Evolutionary conservation across 2,329 filamentous ascomycete species (phyloP), one percentile per base, ranked within the genome.

Genomic region (Colletotrichum sp.): DNA sequence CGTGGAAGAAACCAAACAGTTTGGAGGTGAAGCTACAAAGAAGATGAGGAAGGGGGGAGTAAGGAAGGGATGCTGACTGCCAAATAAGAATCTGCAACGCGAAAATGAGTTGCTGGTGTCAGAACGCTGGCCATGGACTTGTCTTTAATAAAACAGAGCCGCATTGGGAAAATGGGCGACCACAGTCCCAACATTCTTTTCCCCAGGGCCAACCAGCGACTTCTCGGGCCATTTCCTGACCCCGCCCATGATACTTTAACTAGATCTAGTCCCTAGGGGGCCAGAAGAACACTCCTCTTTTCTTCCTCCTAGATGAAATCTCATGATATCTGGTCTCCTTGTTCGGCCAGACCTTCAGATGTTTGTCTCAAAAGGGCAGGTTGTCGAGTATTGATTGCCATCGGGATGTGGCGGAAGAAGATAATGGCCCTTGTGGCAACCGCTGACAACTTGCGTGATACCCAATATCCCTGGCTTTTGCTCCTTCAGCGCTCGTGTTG

Each of bases 191-290:
- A n/a, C 8, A 6, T 8, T 43, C 38, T 43, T 2, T 11, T 43
- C 18, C 38, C 0, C 9, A 16, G 9, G 38, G 18, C 9, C 38
- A 2, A 43, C 38, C 5, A 43, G 38, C 18, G 16, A 18, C 38
- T 43, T 43, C 3, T 9, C 5, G 8, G 18, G 16, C 5, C 38
- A 11, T 11, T 1, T 43, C 38, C 8, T n/a, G 5, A 0, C 0
- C 38, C 38, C 5, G 38, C 38, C 38, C 38, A 43, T 43, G 38
- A 43, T 2, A 11, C 5, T n/a, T 43, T 6, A 43, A 43, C 18
- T 0, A 16, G 18, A 43, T 43, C 8, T 18, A n/a, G n/a, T 1
- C 5, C 18, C 38, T n/a, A 31, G 29, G 29, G 7, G 29, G 29
- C 29, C 29, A 31, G 29, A 31, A 31, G 29, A 31, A 31, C 4